Percentiles rank a stretch among this genome's conserved stretches.
Conservation (phyloP, 768 basidiomycete genomes). For the Tubosaeta sp. region DNA sequence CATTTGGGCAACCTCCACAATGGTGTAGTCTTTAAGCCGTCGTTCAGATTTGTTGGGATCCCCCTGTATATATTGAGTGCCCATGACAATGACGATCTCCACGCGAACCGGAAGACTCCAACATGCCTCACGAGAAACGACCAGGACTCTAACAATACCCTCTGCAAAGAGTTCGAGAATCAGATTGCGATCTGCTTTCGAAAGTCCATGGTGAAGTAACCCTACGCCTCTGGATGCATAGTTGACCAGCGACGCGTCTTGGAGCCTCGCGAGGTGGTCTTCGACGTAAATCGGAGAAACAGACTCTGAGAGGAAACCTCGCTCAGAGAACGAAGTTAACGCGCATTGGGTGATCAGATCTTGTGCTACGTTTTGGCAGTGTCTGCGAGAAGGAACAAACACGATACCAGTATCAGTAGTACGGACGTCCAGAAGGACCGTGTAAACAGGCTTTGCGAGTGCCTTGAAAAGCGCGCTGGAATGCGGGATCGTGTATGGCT, state of each 20-base stretch:
- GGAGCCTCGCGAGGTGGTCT: constrained; percentile 52
- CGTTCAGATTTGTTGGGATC: constrained; percentile 49
- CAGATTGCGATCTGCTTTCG: constrained; percentile 60
- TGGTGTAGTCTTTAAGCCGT: constrained; percentile 72
- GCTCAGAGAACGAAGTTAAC: constrained; percentile 61
- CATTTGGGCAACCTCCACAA: constrained; percentile 86
- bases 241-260: constrained; percentile 61
- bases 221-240: constrained; percentile 83
- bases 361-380: constrained; percentile 68
- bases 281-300: constrained; percentile 54
- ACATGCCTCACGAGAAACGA: constrained; percentile 79
- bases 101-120: constrained; percentile 89
- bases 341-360: constrained; percentile 89
- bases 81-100: constrained; percentile 81
- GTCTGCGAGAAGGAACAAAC: constrained; percentile 82
- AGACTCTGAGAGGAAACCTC: constrained; percentile 59
- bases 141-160: constrained; percentile 72
- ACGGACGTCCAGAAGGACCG: constrained; percentile 53
- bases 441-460: constrained; percentile 88
- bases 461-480: constrained; percentile 85
- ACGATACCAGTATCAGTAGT: constrained; percentile 57
- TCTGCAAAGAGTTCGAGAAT: constrained; percentile 80
- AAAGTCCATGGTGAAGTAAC: constrained; percentile 74
- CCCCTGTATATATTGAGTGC: constrained; percentile 75
- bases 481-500: constrained; percentile 81